These are phyloP conservation scores for Saturnispora bothae DNA, from an alignment of 805 yeast species.

Conservation along the genomic window DNA sequence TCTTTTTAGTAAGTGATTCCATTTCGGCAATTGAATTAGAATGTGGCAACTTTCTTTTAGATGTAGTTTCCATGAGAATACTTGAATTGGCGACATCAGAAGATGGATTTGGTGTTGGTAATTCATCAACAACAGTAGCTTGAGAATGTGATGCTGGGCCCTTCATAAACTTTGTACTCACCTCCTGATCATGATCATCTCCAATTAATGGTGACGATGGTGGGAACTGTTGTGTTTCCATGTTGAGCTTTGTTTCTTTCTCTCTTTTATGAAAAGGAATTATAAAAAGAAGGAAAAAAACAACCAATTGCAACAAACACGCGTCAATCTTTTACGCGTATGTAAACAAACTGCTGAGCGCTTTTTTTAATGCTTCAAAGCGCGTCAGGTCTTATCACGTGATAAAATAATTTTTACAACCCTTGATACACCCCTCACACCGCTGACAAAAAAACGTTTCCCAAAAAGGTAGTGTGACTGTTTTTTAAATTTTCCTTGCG, in stretches of 20 bases:
- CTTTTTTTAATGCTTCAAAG: neutral
- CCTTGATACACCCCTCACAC: conserved; percentile 4
- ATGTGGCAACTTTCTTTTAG: neutral
- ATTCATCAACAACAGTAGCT: conserved; percentile 20
- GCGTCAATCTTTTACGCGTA: neutral
- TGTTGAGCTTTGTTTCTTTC: neutral
- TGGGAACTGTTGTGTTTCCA: conserved; percentile 20
- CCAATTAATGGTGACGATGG: conserved; percentile 27
- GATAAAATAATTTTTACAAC: neutral
- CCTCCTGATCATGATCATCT: conserved; percentile 3
- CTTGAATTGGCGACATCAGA: conserved; percentile 23
- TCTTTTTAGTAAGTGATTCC: conserved; percentile 1
- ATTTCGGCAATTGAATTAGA: neutral
- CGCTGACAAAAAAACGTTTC: neutral
- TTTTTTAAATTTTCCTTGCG: neutral
- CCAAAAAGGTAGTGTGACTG: conserved; percentile 2
- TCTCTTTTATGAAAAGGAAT: neutral
- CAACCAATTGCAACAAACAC: neutral
- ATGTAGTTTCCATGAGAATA: neutral
- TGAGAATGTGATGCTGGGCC: neutral
- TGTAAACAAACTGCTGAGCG: neutral
- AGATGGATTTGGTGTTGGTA: conserved; percentile 71
- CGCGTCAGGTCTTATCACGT: neutral
- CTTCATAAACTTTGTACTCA: neutral
- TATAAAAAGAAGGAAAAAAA: neutral